Base-by-base conservation (phyloP, 2,329 filamentous ascomycete genomes). In the Teratosphaeria gauchensis region DNA sequence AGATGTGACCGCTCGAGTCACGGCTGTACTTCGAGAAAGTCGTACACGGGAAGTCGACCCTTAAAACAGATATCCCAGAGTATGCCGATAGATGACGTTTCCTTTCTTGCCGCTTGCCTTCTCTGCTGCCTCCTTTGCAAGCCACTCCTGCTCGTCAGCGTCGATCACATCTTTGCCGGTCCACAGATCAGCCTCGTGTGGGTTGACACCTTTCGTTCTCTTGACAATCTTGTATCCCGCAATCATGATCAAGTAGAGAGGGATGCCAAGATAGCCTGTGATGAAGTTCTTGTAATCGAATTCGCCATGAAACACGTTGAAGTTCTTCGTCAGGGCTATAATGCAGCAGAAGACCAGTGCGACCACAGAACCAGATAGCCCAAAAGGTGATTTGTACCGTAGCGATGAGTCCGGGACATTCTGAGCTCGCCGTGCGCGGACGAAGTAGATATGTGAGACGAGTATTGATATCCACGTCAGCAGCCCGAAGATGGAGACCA, bases 271-370 rank as follows among this genome's bases (percentile, higher is more conserved):
- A 28, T 56, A 58, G 33, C 2, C 21, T 8, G 14, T 8, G 72
- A 92, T 83, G 74, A 92, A 91, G 67, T 82, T 85, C 77, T 87
- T 85, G 78, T 88, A 88, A 72, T 88, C 83, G 64, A 89, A 89
- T 55, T 77, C 77, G 56, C 78, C 79, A 58, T 79, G 77, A 73
- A 94, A 94, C 60, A 87, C 85, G 58, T 82, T 79, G 74, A 84
- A 94, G 78, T 90, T 92, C 81, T 94, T 95, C 69, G 89, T 92
- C 56, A 95, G 70, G 1, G 87, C 82, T 61, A 94, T 88, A 35
- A 94, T 70, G 68, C 81, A 79, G 74, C 87, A 90, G 75, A 90
- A 85, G 68, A 78, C 76, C 1, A 94, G 78, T 0, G 87, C 87
- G 60, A 77, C 76, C 69, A 84, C 84, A 0, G 86, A 90, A 11